Conservation (phyloP, 2,329 filamentous ascomycete genomes). For the Penicillium sp. region DNA sequence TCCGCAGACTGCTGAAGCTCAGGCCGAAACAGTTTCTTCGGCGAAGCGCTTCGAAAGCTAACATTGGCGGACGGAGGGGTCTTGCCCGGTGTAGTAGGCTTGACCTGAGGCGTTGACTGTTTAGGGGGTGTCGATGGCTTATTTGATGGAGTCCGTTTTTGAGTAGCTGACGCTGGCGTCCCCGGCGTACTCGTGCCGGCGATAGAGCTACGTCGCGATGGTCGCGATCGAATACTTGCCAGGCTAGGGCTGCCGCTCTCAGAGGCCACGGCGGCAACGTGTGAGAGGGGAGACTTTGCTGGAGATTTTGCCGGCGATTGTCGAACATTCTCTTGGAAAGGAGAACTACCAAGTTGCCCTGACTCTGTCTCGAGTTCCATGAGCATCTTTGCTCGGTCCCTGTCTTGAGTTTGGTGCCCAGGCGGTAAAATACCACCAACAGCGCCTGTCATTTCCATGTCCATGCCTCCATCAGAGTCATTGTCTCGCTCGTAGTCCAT, state of each 20-base stretch:
- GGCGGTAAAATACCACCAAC: slow-evolving; percentile 54
- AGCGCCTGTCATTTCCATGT: slow-evolving; percentile 63
- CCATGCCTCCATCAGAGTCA: slow-evolving; percentile 29
- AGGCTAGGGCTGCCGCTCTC: slow-evolving; percentile 58
- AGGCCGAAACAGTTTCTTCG: slow-evolving; percentile 49
- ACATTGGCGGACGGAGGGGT: slow-evolving; percentile 52
- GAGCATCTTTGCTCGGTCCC: slow-evolving; percentile 54
- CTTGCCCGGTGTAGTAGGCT: slow-evolving; percentile 51
- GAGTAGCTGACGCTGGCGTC: slow-evolving; percentile 43
- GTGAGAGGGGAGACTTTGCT: slow-evolving; percentile 27
- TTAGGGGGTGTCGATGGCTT: slow-evolving; percentile 41
- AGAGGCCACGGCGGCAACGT: slow-evolving; percentile 44
- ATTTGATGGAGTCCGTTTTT: slow-evolving; percentile 42
- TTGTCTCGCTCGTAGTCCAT: slow-evolving; percentile 29
- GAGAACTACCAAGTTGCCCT: slow-evolving; percentile 47
- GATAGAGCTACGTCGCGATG: slow-evolving; percentile 51
- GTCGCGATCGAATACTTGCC: slow-evolving; percentile 51
- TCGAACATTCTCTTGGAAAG: slow-evolving; percentile 42
- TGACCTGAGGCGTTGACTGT: slow-evolving; percentile 46
- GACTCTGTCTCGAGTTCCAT: slow-evolving; percentile 62
- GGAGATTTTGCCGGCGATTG: slow-evolving; percentile 29
- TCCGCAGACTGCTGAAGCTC: slow-evolving; percentile 41
- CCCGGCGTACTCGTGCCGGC: slow-evolving; percentile 47
- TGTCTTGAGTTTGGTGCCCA: slow-evolving; percentile 40
- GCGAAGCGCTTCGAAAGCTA: slow-evolving; percentile 49